Evolutionary conservation across 208 protist species (phyloP), one percentile per base, ranked within the genome.

Genomic region (Leishmania braziliensis): DNA sequence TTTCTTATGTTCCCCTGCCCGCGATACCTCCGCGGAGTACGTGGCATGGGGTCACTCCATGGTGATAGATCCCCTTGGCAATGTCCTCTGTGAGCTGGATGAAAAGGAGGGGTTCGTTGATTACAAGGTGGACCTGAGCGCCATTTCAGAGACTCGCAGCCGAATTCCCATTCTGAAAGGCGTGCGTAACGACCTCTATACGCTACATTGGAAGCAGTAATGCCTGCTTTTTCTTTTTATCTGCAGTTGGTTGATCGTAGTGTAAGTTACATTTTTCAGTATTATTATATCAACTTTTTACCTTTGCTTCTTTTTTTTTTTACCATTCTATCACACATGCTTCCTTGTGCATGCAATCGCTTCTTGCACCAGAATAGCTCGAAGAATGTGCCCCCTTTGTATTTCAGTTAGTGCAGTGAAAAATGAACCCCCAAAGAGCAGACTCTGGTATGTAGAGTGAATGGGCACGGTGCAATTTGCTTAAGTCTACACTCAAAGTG

Each of bases 41-140:
- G 89, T 98, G 56, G 98, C 99, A 23, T 99, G 97, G 93, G 99
- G 98, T 2, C 98, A 99, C 84, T 98, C 96, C 9, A 96, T 98
- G 29, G 88, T 99, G 39, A 93, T 97, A 4, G 90, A 97, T 82
- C 99, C 99, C 14, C 93, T 97, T 86, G 96, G 96, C 20, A 90
- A 88, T 16, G 86, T 97, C 1, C 46, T 98, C 66, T 90, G 84
- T 36, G 70, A 88, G 12, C 74, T 91, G 10, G 94, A 95, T 63
- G 93, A 97, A 74, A 89, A 82, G 36, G 91, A 95, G 87, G 81
- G 80, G 10, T 84, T 86, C 68, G 62, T 97, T 56, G 88, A 95
- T 82, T 86, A 81, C 20, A 90, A 94, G 29, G 53, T 97, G 16
- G 90, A 98, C 77, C 78, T 97, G 18, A 75, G 77, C n/a, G 20